Conservation (phyloP, 176 grass and related monocot species). For the Aechmea fasciata region DNA sequence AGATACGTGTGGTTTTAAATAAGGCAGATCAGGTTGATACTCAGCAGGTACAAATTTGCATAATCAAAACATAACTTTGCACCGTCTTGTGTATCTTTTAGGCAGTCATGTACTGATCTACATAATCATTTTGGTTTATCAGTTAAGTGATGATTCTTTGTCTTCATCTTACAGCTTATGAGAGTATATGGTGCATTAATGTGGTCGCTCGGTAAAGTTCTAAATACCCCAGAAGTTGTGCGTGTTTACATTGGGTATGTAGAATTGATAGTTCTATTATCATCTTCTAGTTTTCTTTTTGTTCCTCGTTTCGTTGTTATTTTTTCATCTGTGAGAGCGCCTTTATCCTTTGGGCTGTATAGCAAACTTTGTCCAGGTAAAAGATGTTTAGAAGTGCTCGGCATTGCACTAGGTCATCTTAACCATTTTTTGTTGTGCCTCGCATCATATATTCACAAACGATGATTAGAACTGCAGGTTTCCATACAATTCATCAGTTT, state of each 20-base stretch:
- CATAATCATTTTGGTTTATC: neutral
- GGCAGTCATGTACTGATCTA: no score
- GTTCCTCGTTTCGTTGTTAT: neutral
- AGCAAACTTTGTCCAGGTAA: neutral
- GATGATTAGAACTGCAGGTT: neutral
- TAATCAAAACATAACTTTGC: neutral
- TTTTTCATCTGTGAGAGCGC: neutral
- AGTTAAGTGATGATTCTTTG: neutral
- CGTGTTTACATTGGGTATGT: conserved; percentile 94
- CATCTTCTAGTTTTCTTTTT: conserved; percentile 16
- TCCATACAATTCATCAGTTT: neutral
- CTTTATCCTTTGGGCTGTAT: neutral
- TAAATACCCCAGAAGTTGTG: conserved; percentile 91
- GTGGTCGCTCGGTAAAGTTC: conserved; percentile 98
- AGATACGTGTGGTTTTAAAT: conserved; percentile 89
- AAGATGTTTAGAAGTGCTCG: neutral
- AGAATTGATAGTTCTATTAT: conserved; percentile 10
- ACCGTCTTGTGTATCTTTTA: neutral
- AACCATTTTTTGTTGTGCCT: no score
- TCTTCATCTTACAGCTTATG: conserved; percentile 57
- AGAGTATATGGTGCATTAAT: conserved; percentile 97
- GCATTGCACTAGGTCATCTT: no score
- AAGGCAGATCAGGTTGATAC: conserved; percentile 95
- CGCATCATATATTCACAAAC: neutral
- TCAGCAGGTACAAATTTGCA: conserved; percentile 51